Conservation (phyloP, 1,284 basidiomycete genomes). For the Ceratobasidium sp. region DNA sequence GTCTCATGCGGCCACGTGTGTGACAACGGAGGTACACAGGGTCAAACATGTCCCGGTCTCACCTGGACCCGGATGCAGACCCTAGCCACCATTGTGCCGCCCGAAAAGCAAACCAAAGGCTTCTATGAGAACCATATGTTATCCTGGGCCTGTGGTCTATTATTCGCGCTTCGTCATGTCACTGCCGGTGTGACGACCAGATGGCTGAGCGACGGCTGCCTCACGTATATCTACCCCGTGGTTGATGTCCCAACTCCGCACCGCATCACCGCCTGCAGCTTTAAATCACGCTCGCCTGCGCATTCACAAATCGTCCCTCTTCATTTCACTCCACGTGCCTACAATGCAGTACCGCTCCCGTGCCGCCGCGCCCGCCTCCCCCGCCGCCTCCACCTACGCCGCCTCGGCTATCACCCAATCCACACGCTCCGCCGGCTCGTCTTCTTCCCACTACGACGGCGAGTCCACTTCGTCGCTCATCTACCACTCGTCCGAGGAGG, state of each 20-base stretch:
- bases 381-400: slow-evolving; percentile 24
- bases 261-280: slow-evolving; percentile 6
- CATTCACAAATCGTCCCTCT: background rate
- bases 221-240: slow-evolving; percentile 33
- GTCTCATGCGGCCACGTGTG: slow-evolving; percentile 28
- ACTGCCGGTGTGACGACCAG: slow-evolving; percentile 31
- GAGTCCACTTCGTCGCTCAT: slow-evolving; percentile 29
- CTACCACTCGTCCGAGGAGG: slow-evolving; percentile 38
- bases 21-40: background rate
- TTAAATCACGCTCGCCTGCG: background rate
- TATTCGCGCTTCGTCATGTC: slow-evolving; percentile 36
- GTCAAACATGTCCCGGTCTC: slow-evolving; percentile 35
- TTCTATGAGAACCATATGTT: slow-evolving; percentile 32
- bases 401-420: slow-evolving; percentile 9
- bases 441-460: slow-evolving; percentile 26
- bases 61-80: slow-evolving; percentile 1
- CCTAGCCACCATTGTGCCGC: slow-evolving; percentile 24
- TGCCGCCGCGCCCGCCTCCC: slow-evolving; percentile 28
- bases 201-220: too few species aligned
- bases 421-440: slow-evolving; percentile 23
- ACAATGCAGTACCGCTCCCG: slow-evolving; percentile 41
- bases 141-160: slow-evolving; percentile 26
- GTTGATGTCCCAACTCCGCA: slow-evolving; percentile 11
- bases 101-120: slow-evolving; percentile 32
- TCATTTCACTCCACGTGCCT: slow-evolving; percentile 18